Percentiles rank a stretch among this genome's conserved stretches.
Conservation (phyloP, 192 early-diverging fungal species). For the Coemansia sp. region DNA sequence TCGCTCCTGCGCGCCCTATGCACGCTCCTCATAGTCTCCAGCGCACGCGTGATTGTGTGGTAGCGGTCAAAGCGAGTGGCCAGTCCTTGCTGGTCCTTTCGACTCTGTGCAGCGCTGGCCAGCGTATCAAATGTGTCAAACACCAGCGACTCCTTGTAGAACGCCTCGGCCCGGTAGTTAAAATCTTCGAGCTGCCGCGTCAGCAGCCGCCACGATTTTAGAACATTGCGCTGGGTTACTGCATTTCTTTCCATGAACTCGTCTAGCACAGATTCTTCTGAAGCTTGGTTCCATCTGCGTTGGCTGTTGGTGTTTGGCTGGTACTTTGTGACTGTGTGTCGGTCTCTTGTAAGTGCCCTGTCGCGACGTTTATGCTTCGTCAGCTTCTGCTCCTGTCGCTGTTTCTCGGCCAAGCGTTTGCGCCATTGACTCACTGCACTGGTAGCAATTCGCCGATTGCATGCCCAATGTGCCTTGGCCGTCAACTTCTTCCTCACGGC, state of each 20-base stretch:
- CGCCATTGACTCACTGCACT: background rate
- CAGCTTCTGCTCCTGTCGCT: background rate
- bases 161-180: slow-evolving; percentile 15
- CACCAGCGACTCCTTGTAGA: background rate
- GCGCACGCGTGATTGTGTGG: background rate
- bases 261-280: background rate
- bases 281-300: background rate
- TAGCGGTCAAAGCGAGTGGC: slow-evolving; percentile 6
- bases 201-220: slow-evolving; percentile 5
- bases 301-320: background rate
- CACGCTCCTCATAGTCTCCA: background rate
- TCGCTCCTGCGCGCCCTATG: slow-evolving; percentile 7
- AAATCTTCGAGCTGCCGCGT: background rate
- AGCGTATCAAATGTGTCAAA: background rate
- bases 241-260: background rate
- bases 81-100: background rate
- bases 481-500: background rate
- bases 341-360: background rate
- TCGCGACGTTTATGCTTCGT: background rate
- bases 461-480: background rate
- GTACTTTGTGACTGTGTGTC: background rate
- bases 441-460: background rate
- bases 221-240: background rate
- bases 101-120: background rate
- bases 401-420: background rate